phyloP scores from a whole-genome alignment of 2,329 filamentous ascomycete species.

The Penicillium freii region DNA sequence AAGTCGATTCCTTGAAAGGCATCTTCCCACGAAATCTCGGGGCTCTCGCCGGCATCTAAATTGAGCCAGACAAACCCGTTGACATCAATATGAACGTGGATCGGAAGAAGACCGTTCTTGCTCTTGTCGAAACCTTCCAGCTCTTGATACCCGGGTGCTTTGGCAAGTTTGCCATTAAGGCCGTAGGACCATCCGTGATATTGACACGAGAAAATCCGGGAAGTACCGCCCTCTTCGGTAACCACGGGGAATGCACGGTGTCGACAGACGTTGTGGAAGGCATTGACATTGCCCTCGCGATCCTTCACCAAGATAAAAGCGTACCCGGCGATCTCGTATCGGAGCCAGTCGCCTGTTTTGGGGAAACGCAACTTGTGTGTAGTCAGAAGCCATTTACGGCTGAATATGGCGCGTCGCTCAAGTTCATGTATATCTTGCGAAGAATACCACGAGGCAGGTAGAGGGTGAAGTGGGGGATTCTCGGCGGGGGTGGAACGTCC shows the following conservation, averaged over 20 bases:
- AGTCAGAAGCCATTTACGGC: constrained; percentile 48
- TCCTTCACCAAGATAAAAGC: constrained; percentile 55
- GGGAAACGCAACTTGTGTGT: constrained; percentile 47
- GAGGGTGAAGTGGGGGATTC: constrained; percentile 37
- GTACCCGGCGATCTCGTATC: constrained; percentile 57
- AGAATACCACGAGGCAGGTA: constrained; percentile 53
- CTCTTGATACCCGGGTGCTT: constrained; percentile 24
- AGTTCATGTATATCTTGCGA: constrained; percentile 50
- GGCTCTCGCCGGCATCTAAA: constrained; percentile 16
- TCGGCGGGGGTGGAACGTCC: background rate
- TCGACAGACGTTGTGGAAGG: constrained; percentile 25
- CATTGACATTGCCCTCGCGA: constrained; percentile 52
- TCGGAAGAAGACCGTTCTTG: constrained; percentile 23
- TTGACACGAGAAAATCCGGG: constrained; percentile 25
- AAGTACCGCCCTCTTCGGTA: constrained; percentile 19
- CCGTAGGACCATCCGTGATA: constrained; percentile 29
- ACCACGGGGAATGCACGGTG: constrained; percentile 28
- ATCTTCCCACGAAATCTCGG: constrained; percentile 21
- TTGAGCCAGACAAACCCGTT: constrained; percentile 28
- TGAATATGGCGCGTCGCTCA: constrained; percentile 57
- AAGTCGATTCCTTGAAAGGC: constrained; percentile 19
- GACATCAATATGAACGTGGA: constrained; percentile 21
- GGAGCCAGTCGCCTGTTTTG: constrained; percentile 57
- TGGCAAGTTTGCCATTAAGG: constrained; percentile 25
- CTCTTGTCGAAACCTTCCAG: constrained; percentile 24